Evolutionary conservation across 2,329 filamentous ascomycete genomes (phyloP).

Genomic region (Elsinoe batatas): DNA sequence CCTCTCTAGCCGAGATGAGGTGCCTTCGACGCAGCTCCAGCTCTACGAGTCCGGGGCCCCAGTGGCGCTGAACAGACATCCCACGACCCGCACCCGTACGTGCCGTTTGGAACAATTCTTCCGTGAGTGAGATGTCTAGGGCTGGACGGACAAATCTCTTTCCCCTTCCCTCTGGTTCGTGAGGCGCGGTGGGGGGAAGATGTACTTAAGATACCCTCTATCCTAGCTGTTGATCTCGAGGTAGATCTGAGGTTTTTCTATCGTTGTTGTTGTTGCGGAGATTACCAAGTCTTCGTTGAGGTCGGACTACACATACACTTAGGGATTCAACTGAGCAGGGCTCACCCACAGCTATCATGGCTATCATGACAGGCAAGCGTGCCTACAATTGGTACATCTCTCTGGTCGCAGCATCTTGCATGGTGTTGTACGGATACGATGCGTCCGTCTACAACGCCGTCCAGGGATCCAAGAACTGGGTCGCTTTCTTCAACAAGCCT

Average conservation of each 20-base stretch:
- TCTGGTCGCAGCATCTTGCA: conserved; percentile 60
- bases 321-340: not conserved
- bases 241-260: not conserved
- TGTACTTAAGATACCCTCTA: not conserved
- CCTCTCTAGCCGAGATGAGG: conserved; percentile 6
- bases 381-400: conserved; percentile 53
- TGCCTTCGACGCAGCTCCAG: not conserved
- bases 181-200: not conserved
- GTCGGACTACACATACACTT: not conserved
- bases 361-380: conserved; percentile 25
- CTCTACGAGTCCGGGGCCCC: conserved; percentile 5
- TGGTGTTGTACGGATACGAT: conserved; percentile 68
- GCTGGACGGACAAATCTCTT: conserved; percentile 5
- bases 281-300: too few species aligned
- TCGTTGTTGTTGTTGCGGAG: too few species aligned
- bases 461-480: conserved; percentile 58
- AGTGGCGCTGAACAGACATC: not conserved
- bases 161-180: not conserved
- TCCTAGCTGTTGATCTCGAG: not conserved
- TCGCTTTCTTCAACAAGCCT: conserved; percentile 50
- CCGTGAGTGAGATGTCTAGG: not conserved
- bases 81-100: not conserved
- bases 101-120: not conserved
- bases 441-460: conserved; percentile 65
- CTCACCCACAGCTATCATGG: conserved; percentile 5